phyloP scores from a whole-genome alignment of 75 land plant species.

The Pinus tabuliformis region DNA sequence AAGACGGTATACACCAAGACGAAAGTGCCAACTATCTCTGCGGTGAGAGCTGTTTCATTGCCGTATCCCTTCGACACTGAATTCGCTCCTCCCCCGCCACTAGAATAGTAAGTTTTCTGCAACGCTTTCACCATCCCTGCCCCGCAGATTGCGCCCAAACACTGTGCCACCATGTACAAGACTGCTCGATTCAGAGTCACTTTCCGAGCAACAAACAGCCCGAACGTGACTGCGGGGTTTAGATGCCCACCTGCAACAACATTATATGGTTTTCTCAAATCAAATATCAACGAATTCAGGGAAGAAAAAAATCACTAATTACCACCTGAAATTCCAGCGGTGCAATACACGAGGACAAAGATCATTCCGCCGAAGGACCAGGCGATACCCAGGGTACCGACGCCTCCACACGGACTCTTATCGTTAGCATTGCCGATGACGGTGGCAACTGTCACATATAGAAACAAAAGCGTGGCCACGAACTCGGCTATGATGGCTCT shows the following conservation, averaged over 20 bases:
- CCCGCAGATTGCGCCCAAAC: constrained; percentile 33
- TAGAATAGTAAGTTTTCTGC: constrained; percentile 15
- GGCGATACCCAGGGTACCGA: constrained; percentile 16
- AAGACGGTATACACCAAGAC: constrained; percentile 24
- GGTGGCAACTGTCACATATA: constrained; percentile 7
- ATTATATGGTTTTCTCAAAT: too few species aligned
- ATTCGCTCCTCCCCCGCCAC: constrained; percentile 46
- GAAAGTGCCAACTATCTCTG: constrained; percentile 31
- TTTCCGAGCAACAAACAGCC: constrained; percentile 48
- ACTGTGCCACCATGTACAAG: constrained; percentile 37
- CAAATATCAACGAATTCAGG: too few species aligned
- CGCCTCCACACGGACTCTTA: background rate
- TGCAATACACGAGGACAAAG: constrained; percentile 21
- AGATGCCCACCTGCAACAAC: too few species aligned
- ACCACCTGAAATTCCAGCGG: constrained; percentile 21
- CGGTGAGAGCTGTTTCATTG: constrained; percentile 9
- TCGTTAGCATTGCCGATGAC: constrained; percentile 8
- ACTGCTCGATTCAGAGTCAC: constrained; percentile 44
- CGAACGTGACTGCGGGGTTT: constrained; percentile 37
- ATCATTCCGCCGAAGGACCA: constrained; percentile 24
- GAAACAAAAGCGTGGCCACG: constrained; percentile 13
- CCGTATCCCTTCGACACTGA: constrained; percentile 13
- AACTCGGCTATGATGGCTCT: constrained; percentile 20
- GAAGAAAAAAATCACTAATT: too few species aligned
- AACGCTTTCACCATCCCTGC: constrained; percentile 57